These are phyloP conservation scores for Narthecium ossifragum DNA, from an alignment of 106 monocot species.

Conservation along the genomic window DNA sequence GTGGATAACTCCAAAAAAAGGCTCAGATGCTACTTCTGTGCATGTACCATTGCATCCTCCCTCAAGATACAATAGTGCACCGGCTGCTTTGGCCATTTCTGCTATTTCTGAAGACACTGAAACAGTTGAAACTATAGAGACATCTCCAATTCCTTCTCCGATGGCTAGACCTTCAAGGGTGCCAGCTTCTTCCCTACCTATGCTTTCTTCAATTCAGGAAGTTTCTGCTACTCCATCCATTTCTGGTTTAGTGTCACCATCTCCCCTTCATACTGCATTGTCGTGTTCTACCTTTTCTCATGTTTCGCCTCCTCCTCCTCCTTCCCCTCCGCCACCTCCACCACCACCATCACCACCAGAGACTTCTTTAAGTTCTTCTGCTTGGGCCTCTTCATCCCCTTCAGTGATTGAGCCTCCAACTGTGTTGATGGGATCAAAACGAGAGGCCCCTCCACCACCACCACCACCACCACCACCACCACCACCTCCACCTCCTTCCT, in stretches of 20 bases:
- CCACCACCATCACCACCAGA: slow-evolving; percentile 12
- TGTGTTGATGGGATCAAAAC: no score
- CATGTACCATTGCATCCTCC: slow-evolving; percentile 68
- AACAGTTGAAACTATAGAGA: slow-evolving; percentile 9
- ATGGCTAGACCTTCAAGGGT: background rate
- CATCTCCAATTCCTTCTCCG: background rate
- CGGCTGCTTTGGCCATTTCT: slow-evolving; percentile 54
- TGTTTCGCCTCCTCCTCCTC: slow-evolving; percentile 7
- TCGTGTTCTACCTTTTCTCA: slow-evolving; percentile 1
- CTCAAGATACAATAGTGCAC: slow-evolving; percentile 82
- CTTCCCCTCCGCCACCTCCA: slow-evolving; percentile 12
- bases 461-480: background rate
- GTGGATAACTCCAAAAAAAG: slow-evolving; percentile 72
- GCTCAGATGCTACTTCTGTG: slow-evolving; percentile 44
- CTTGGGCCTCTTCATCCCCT: background rate
- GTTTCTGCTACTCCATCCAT: background rate
- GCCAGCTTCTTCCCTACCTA: background rate
- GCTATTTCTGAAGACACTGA: slow-evolving; percentile 23
- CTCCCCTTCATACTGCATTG: slow-evolving; percentile 12
- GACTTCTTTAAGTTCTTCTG: background rate
- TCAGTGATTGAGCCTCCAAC: background rate
- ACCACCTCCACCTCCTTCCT: slow-evolving; percentile 12
- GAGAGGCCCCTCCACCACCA: slow-evolving; percentile 2
- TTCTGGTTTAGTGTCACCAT: no score
- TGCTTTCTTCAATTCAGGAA: slow-evolving; percentile 1